Conservation (phyloP, 2,329 filamentous ascomycete species). For the Alternaria rosae region DNA sequence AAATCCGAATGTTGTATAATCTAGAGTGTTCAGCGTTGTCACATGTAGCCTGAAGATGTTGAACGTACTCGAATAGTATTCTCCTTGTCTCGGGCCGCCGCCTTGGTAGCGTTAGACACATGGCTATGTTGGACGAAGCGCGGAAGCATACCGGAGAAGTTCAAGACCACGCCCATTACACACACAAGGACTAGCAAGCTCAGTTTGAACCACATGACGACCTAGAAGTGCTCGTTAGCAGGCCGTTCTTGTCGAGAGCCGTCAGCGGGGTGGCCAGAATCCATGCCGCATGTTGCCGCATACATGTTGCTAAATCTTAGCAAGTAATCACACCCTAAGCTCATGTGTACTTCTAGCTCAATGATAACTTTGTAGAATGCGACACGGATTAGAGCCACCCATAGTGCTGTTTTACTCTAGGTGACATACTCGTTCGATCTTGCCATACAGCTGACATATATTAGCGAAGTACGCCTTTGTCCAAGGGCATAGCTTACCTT, state of each 20-base stretch:
- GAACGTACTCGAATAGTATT: slow-evolving; percentile 19
- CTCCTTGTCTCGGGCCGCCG: slow-evolving; percentile 18
- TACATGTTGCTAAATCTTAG: neutral
- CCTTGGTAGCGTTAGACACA: slow-evolving; percentile 2
- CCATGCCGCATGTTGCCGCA: neutral
- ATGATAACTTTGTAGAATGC: neutral
- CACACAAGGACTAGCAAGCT: slow-evolving; percentile 35
- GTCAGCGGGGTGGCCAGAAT: neutral
- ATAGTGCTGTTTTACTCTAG: neutral
- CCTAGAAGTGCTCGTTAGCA: slow-evolving; percentile 12
- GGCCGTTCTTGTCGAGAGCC: neutral
- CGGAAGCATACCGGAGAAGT: slow-evolving; percentile 28
- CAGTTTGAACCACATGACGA: slow-evolving; percentile 43
- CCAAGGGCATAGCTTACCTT: slow-evolving; percentile 11
- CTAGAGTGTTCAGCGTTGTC: slow-evolving; percentile 1
- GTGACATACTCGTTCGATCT: slow-evolving; percentile 33
- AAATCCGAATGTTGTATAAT: slow-evolving; percentile 32
- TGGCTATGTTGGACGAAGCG: neutral
- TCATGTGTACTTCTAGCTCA: neutral
- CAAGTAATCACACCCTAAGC: neutral
- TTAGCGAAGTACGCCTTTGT: neutral
- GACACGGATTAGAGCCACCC: neutral
- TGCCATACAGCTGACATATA: slow-evolving; percentile 35
- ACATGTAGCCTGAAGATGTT: neutral
- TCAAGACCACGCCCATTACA: slow-evolving; percentile 37